phyloP scores from a whole-genome alignment of 176 grass and related monocot species.

The Bonia amplexicaulis region DNA sequence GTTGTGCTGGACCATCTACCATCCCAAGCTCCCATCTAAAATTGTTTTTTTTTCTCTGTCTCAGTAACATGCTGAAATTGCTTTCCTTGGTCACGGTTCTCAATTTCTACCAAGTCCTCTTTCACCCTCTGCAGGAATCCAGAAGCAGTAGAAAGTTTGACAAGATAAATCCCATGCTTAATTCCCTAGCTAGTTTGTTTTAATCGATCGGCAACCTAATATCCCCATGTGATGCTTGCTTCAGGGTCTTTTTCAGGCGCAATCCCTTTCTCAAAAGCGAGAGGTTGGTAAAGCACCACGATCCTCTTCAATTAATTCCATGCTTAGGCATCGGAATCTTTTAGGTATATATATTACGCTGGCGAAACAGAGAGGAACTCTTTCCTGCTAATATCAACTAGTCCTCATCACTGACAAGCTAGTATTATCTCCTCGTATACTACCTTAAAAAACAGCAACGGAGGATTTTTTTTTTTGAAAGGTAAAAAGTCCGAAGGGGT shows the following conservation, averaged over 20 bases:
- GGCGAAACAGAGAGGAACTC: background rate
- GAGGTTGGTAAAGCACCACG: conserved; percentile 8
- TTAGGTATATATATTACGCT: background rate
- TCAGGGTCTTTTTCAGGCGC: background rate
- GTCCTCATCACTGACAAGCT: background rate
- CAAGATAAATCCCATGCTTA: background rate
- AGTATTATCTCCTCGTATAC: background rate
- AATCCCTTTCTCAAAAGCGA: background rate
- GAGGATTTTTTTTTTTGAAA: no score
- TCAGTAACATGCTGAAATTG: no score
- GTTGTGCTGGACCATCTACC: no score
- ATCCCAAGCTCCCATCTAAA: no score
- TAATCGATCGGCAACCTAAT: background rate
- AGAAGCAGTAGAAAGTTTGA: no score
- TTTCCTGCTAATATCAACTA: background rate
- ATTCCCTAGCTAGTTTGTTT: background rate
- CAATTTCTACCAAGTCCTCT: no score
- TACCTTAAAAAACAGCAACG: no score
- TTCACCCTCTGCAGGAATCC: no score
- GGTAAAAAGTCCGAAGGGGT: no score
- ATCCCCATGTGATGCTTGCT: background rate
- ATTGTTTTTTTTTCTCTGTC: no score
- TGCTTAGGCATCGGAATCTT: background rate
- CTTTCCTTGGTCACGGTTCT: no score
- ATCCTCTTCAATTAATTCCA: background rate